Evolutionary conservation across 2,329 filamentous ascomycete species (phyloP).

Genomic region (Fusarium napiforme): DNA sequence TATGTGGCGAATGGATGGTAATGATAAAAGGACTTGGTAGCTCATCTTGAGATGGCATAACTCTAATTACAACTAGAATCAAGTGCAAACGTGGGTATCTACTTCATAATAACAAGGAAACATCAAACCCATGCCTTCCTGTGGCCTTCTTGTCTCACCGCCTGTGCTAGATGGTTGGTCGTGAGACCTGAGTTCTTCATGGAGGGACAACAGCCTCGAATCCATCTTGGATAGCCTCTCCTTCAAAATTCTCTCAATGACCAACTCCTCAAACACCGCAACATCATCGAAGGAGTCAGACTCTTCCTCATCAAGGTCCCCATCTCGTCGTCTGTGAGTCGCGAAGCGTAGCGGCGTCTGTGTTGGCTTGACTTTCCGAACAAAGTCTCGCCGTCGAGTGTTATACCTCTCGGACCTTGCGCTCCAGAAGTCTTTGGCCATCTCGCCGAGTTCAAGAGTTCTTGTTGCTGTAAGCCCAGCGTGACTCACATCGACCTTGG

Average conservation of each 20-base stretch:
- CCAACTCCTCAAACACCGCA: background rate
- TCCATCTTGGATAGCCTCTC: background rate
- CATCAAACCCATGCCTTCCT: conserved; percentile 2
- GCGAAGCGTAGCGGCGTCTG: conserved; percentile 12
- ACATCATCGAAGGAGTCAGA: conserved; percentile 13
- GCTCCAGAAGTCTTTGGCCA: conserved; percentile 28
- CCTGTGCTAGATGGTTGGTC: background rate
- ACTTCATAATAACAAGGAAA: conserved; percentile 23
- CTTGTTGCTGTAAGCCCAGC: background rate
- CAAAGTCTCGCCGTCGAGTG: conserved; percentile 5
- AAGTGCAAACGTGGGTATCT: conserved; percentile 16
- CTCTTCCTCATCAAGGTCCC: conserved; percentile 12
- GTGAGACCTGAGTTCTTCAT: background rate
- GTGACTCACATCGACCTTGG: background rate
- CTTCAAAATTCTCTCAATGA: background rate
- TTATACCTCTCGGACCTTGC: conserved; percentile 15
- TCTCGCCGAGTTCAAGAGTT: conserved; percentile 9
- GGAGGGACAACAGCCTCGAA: background rate
- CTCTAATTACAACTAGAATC: background rate
- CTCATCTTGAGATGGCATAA: background rate
- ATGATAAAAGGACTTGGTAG: background rate
- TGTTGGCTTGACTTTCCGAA: conserved; percentile 7
- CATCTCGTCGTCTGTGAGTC: background rate
- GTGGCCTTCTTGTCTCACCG: background rate
- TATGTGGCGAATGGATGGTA: background rate